Base-by-base conservation (phyloP, 768 basidiomycete species). In the Gloeopeniophorella convolvens region DNA sequence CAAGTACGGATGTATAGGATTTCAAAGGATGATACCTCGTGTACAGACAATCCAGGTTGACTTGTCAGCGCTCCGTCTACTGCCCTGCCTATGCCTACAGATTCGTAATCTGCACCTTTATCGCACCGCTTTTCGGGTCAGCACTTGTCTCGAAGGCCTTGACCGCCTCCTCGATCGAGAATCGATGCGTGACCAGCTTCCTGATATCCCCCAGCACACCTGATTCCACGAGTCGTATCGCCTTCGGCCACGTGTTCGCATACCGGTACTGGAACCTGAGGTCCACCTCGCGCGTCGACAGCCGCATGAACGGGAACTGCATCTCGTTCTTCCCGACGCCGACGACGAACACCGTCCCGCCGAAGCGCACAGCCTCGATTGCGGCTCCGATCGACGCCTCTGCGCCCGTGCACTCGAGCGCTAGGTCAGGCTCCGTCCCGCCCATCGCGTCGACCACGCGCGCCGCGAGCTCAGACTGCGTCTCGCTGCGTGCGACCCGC, bases 141-240 rank as follows among this genome's bases (percentile, higher is more conserved):
- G 83, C 82, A 15, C 82, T 83, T 31, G 83, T 74, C 58, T 89
- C 79, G 70, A 94, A 94, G 2, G 91, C 91, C 42, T 79, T 68
- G 7, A 82, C 74, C 0, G 89, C 85, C 27, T 85, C 76, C 56
- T 86, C 83, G 15, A 94, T 74, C 16, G 71, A 55, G 64, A 87
- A 87, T 11, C 80, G 72, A 58, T 87, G 86, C 24, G 85, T 86
- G n/a, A 90, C 83, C 45, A 92, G 77, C 56, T 87, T 85, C 55
- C 83, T 82, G 50, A 90, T 68, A 58, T 87, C 72, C 45, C 83
- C 77, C 18, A 93, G 67, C 24, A 80, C 77, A 18, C 82, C 80
- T 33, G 84, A 81, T 16, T 65, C 70, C n/a, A 94, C 75, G 8
- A 93, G 79, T 4, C 83, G 77, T 50, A 94, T 79, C 2, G 91